Base-by-base conservation (phyloP, 169 alveolate species). In the Pseudocohnilembus persalinus region DNA sequence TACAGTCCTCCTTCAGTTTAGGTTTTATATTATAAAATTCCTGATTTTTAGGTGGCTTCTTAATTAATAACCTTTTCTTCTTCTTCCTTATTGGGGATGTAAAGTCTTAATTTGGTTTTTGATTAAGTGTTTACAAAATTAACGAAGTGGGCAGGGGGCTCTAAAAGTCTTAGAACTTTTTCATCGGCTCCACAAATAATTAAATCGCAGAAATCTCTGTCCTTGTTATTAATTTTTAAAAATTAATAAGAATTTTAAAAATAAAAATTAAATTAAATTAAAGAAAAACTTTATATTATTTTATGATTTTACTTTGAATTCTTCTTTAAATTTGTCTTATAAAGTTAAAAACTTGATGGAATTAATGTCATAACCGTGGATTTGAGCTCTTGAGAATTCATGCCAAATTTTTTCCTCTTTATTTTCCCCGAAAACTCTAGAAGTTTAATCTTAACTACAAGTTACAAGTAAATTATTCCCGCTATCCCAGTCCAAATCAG, bases 131-230 rank as follows among this genome's bases (percentile, higher is more conserved):
- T 49, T 20, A 49, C 4, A 49, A 49, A 49, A 82, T 90, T 91
- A 1, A 92, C 89, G 65, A 94, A 90, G 76, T 92, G 82, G 74
- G 89, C 91, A 64, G 96, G 96, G 32, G 97, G 93, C 63, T 90
- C 93, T 77, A 95, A 95, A 73, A 93, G 73, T 91, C 97, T 93
- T 74, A 95, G 74, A 31, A 95, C 93, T 84, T 95, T 95, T 84
- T 95, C 97, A 85, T 95, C 97, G 28, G 94, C 96, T 31, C 96
- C 97, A 6, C 96, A 91, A 74, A 95, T 84, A 29, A 79, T 33
- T 16, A 33, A 29, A 20, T 79, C 84, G 29, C 84, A 79, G 64
- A 79, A 34, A 79, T 79, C 31, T 31, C 68, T 4, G 20, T 20
- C 20, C 68, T 49, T 49, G 4, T 49, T 49, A 49, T 49, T 49